Percentiles rank a stretch among this genome's conserved stretches.
These are phyloP conservation scores for Penicillium paxilli DNA, from an alignment of 495 filamentous ascomycete genomes.

Conservation along the genomic window DNA sequence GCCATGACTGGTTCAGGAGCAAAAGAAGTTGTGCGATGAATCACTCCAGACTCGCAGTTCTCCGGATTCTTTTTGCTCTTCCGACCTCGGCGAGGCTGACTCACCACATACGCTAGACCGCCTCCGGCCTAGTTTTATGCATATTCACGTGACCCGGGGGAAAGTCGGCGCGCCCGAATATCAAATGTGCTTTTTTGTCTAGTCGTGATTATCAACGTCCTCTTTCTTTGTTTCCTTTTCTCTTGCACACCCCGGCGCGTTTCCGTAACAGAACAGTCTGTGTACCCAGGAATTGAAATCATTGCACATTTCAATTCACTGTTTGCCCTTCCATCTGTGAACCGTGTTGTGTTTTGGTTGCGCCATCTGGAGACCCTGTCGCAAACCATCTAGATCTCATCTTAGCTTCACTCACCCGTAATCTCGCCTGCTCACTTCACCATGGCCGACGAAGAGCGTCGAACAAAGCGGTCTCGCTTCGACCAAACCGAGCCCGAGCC, in stretches of 20 bases:
- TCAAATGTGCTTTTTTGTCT: slow-evolving; percentile 4
- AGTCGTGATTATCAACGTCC: not conserved
- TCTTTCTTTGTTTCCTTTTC: not conserved
- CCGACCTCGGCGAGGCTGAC: slow-evolving; percentile 45
- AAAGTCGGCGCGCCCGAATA: not conserved
- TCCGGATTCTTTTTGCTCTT: slow-evolving; percentile 37
- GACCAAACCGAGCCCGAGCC: slow-evolving; percentile 83
- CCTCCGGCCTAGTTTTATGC: slow-evolving; percentile 3
- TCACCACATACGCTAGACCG: slow-evolving; percentile 19
- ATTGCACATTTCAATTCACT: not conserved
- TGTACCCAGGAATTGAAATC: not conserved
- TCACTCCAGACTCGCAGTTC: slow-evolving; percentile 24
- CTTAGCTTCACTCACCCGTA: not conserved
- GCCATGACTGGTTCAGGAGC: slow-evolving; percentile 39
- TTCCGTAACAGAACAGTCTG: not conserved
- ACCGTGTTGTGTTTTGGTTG: not conserved
- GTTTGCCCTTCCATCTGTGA: not conserved
- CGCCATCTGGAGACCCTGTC: slow-evolving; percentile 15
- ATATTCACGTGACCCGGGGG: not conserved
- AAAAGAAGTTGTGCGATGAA: slow-evolving; percentile 26
- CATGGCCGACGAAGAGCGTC: slow-evolving; percentile 81
- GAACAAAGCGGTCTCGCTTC: slow-evolving; percentile 85
- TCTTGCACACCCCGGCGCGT: not conserved
- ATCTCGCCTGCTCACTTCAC: slow-evolving; percentile 1
- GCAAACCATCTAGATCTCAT: slow-evolving; percentile 17